Evolutionary conservation across 495 filamentous ascomycete species (phyloP).

Genomic region (Penicillium desertorum): DNA sequence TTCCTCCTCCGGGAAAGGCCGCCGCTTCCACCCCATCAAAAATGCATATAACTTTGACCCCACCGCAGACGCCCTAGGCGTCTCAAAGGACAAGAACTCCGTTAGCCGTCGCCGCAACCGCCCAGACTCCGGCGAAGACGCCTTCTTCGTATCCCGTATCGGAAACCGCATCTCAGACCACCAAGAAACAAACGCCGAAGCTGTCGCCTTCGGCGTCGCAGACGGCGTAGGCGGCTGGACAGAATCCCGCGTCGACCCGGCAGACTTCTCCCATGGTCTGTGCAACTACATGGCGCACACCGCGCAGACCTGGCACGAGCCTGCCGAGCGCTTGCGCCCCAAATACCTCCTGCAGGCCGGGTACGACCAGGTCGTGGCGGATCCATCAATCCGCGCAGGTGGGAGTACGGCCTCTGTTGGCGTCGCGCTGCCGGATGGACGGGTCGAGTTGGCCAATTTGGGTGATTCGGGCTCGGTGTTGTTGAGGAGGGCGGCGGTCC

Average conservation of each 20-base stretch:
- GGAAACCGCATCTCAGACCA: constrained; percentile 38
- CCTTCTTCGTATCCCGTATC: constrained; percentile 85
- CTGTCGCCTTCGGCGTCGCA: constrained; percentile 76
- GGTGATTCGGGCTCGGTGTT: constrained; percentile 96
- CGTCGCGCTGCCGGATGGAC: constrained; percentile 65
- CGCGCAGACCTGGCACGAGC: constrained; percentile 52
- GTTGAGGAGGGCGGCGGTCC: constrained; percentile 77
- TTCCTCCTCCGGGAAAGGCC: constrained; percentile 73
- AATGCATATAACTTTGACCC: constrained; percentile 79
- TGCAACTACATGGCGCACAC: constrained; percentile 84
- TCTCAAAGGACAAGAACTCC: constrained; percentile 39
- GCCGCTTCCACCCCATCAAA: constrained; percentile 64
- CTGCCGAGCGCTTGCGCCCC: constrained; percentile 55
- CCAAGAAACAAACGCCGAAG: constrained; percentile 36
- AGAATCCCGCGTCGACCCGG: constrained; percentile 86
- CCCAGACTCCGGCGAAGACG: constrained; percentile 88
- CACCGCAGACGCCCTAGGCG: constrained; percentile 53
- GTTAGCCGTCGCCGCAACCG: constrained; percentile 42
- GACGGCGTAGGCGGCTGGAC: constrained; percentile 96
- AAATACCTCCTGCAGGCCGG: constrained; percentile 74
- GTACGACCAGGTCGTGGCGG: constrained; percentile 75
- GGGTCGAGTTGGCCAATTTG: constrained; percentile 86
- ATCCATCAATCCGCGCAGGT: constrained; percentile 71
- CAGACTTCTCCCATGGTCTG: constrained; percentile 92
- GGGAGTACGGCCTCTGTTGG: constrained; percentile 90